phyloP scores from a whole-genome alignment of 2,329 filamentous ascomycete genomes.

The Pyrenochaeta sp. region DNA sequence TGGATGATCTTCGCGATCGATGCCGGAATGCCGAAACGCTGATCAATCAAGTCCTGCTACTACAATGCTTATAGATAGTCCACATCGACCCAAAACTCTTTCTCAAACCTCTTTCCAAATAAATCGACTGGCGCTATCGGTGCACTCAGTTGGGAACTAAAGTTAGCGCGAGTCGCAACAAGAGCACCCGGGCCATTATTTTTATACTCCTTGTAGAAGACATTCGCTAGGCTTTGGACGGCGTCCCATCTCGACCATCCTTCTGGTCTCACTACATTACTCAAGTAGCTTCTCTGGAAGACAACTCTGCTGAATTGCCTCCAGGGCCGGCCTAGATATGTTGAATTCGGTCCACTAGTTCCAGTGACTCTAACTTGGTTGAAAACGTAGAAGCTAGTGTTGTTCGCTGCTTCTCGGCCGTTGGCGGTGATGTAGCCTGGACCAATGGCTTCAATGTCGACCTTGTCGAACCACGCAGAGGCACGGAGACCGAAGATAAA shows the following conservation, averaged over 20 bases:
- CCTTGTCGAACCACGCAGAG: slow-evolving; percentile 56
- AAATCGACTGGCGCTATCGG: slow-evolving; percentile 14
- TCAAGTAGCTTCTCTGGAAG: slow-evolving; percentile 60
- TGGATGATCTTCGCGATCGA: no score
- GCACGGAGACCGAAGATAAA: slow-evolving; percentile 63
- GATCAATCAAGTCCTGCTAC: not conserved
- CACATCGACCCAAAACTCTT: slow-evolving; percentile 27
- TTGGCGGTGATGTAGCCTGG: slow-evolving; percentile 32
- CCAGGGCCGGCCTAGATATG: slow-evolving; percentile 62
- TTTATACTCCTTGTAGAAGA: slow-evolving; percentile 26
- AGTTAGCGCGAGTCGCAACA: slow-evolving; percentile 5
- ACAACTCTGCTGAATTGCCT: slow-evolving; percentile 57
- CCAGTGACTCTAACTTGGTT: slow-evolving; percentile 58
- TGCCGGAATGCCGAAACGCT: no score
- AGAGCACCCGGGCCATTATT: slow-evolving; percentile 25
- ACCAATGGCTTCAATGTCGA: slow-evolving; percentile 36
- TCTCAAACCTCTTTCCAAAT: slow-evolving; percentile 19
- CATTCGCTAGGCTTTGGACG: slow-evolving; percentile 20
- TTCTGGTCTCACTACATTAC: slow-evolving; percentile 63
- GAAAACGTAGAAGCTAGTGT: slow-evolving; percentile 60
- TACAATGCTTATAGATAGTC: slow-evolving; percentile 9
- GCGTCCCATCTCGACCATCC: slow-evolving; percentile 59
- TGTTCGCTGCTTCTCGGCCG: slow-evolving; percentile 23
- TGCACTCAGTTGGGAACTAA: slow-evolving; percentile 13
- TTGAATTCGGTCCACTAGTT: slow-evolving; percentile 40